A percentile compares a stretch with the other conserved stretches of the same genome.
Conservation (phyloP, 257 asterid genomes). For the Salvia hispanica region DNA sequence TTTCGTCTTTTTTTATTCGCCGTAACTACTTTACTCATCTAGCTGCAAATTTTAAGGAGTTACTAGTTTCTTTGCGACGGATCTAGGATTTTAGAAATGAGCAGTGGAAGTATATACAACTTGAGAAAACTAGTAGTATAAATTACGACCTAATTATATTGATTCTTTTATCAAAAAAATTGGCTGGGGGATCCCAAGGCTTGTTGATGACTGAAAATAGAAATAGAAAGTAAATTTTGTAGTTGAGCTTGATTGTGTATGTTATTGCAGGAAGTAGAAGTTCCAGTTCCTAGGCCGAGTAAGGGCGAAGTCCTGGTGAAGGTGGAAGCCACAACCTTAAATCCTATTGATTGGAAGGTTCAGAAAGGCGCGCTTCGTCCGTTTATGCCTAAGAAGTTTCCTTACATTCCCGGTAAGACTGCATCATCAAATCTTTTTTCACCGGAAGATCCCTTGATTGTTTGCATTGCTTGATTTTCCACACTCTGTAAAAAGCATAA, state of each 20-base stretch:
- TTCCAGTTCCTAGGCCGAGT: conserved; percentile 71
- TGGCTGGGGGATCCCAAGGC: no score
- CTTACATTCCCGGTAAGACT: conserved; percentile 67
- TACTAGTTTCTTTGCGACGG: no score
- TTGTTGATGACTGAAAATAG: neutral
- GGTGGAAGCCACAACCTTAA: conserved; percentile 74
- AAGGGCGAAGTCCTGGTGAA: conserved; percentile 81
- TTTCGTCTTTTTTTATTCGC: no score
- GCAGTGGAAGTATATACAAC: no score
- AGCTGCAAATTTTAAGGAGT: no score
- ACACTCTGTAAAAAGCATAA: neutral
- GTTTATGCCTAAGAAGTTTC: conserved; percentile 70
- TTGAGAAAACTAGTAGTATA: no score
- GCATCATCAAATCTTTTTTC: neutral
- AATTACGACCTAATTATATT: neutral
- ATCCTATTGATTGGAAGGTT: conserved; percentile 83
- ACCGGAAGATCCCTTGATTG: neutral
- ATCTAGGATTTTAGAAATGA: no score
- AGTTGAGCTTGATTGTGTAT: neutral
- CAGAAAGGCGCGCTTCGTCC: conserved; percentile 84
- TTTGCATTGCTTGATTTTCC: neutral
- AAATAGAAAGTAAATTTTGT: neutral
- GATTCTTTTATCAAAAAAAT: neutral
- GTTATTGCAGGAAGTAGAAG: conserved; percentile 72
- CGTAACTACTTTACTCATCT: no score